A percentile compares a stretch with the other conserved stretches of the same genome.
phyloP scores from a whole-genome alignment of 495 filamentous ascomycete genomes.

The Trichocladium uniseriatum region DNA sequence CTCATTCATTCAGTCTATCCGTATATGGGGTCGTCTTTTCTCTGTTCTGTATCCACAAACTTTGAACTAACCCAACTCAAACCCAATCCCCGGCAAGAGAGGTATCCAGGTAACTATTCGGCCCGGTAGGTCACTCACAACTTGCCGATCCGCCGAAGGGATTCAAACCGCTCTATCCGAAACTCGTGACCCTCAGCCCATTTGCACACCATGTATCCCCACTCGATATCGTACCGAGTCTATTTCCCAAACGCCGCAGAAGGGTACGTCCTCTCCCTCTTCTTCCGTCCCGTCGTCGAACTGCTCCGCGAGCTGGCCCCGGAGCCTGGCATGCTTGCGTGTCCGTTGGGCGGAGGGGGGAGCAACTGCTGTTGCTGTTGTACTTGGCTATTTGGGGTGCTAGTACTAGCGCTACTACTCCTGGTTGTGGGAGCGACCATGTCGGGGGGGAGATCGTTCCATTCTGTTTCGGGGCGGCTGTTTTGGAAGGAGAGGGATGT shows the following conservation, averaged over 20 bases:
- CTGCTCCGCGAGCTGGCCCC: slow-evolving; percentile 41
- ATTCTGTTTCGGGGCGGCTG: slow-evolving; percentile 42
- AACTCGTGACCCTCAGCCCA: too few relatives aligned
- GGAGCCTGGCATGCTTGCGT: slow-evolving; percentile 18
- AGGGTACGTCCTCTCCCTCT: slow-evolving; percentile 43
- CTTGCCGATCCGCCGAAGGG: too few relatives aligned
- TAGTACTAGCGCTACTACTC: neutral
- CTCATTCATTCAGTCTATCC: too few relatives aligned
- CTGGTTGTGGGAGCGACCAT: slow-evolving; percentile 28
- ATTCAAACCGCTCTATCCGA: too few relatives aligned
- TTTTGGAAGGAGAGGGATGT: slow-evolving; percentile 42
- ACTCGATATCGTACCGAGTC: neutral
- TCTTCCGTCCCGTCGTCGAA: slow-evolving; percentile 34
- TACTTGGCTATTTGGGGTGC: too few relatives aligned
- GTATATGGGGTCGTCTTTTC: too few relatives aligned
- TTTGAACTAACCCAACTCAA: too few relatives aligned
- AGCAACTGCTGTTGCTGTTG: neutral
- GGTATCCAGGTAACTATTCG: too few relatives aligned
- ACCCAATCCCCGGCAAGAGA: too few relatives aligned
- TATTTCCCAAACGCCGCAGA: slow-evolving; percentile 39
- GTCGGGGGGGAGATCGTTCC: slow-evolving; percentile 48
- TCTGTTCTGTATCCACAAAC: too few relatives aligned
- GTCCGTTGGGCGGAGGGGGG: neutral
- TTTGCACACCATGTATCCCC: neutral
- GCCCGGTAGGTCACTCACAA: too few relatives aligned